Conservation (phyloP, 129 eudicot species). For the Artemisia tridentata region DNA sequence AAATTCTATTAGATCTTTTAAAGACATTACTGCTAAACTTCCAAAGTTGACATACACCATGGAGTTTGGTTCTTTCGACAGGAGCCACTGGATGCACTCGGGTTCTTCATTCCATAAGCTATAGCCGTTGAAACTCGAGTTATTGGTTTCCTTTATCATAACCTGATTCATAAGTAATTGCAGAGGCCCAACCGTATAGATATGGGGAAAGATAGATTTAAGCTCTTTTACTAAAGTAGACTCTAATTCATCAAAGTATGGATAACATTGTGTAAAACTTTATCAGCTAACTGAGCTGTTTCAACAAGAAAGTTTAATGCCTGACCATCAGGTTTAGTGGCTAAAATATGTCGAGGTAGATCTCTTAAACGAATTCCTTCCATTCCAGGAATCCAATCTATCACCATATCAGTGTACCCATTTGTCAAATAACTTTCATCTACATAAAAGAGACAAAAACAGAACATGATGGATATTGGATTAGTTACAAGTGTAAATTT, state of each 20-base stretch:
- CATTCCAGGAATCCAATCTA: neutral
- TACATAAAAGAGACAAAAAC: neutral
- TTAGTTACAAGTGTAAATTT: neutral
- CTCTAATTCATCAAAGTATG: conserved; percentile 1
- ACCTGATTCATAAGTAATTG: neutral
- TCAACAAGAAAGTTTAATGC: neutral
- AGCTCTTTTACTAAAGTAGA: neutral
- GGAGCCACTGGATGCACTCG: neutral
- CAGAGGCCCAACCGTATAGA: neutral
- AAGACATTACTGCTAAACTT: neutral
- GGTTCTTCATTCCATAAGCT: conserved; percentile 1
- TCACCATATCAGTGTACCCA: neutral
- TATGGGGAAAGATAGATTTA: neutral
- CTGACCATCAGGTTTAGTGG: neutral
- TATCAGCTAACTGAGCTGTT: neutral
- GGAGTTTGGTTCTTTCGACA: neutral
- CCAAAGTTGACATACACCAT: neutral
- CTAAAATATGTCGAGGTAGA: neutral
- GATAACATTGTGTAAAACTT: neutral
- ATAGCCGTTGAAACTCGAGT: neutral
- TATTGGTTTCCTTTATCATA: neutral
- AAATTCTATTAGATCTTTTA: neutral
- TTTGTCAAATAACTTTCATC: neutral
- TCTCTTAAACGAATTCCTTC: neutral
- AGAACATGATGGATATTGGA: no score